Evolutionary conservation across 768 basidiomycete genomes (phyloP).

Genomic region (Amanita rimosa): DNA sequence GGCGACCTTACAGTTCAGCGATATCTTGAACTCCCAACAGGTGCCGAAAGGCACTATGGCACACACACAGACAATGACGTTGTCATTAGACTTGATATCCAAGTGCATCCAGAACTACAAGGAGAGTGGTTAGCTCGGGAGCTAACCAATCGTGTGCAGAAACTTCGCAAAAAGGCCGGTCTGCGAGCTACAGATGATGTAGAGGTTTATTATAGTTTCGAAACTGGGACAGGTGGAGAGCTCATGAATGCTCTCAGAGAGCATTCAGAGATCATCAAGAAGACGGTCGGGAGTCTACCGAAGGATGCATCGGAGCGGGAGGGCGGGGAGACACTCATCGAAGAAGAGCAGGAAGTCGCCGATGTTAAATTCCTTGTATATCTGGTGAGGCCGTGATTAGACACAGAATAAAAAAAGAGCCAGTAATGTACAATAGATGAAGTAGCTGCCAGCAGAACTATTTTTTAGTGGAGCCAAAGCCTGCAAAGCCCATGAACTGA

Average conservation of each 20-base stretch:
- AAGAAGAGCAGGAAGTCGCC: constrained; percentile 82
- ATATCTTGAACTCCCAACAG: constrained; percentile 70
- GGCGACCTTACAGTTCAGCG: constrained; percentile 92
- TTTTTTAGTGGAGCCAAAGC: constrained; percentile 83
- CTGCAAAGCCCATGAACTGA: constrained; percentile 83
- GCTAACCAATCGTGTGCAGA: constrained; percentile 88
- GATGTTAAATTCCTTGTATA: constrained; percentile 69
- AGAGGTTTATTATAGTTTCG: constrained; percentile 75
- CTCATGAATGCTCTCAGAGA: constrained; percentile 51
- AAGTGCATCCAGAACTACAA: constrained; percentile 77
- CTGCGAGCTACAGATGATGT: constrained; percentile 93
- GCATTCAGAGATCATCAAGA: constrained; percentile 59
- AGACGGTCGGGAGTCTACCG: constrained; percentile 67
- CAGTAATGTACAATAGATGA: constrained; percentile 14
- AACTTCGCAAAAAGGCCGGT: constrained; percentile 90
- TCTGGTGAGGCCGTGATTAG: constrained; percentile 40
- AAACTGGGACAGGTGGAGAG: constrained; percentile 54
- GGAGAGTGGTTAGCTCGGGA: constrained; percentile 85
- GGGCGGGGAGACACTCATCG: constrained; percentile 45
- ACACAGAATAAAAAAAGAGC: neutral
- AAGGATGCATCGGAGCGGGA: constrained; percentile 40
- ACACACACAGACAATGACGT: constrained; percentile 93
- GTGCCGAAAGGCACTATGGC: constrained; percentile 51
- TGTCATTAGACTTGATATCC: constrained; percentile 85
- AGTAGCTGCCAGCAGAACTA: constrained; percentile 21